Percentiles rank a stretch among this genome's conserved stretches.
Evolutionary conservation across 805 yeast species (phyloP).

Genomic region (Jamesozyma hellenica): DNA sequence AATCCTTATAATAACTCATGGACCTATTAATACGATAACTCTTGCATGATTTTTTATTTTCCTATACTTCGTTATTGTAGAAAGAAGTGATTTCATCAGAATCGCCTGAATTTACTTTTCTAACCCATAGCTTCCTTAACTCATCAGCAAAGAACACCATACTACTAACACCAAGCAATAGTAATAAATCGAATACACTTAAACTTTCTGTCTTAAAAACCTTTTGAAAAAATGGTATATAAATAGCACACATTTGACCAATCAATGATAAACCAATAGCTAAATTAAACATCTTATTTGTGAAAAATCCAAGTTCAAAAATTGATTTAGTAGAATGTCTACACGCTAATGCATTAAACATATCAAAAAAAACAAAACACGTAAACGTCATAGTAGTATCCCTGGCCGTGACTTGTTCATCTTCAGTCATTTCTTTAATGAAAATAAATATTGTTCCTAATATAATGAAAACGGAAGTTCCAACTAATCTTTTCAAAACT

Average conservation of each 20-base stretch:
- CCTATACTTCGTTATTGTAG: neutral
- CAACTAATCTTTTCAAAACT: slow-evolving; percentile 62
- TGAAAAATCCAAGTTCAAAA: slow-evolving; percentile 66
- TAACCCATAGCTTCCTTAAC: slow-evolving; percentile 43
- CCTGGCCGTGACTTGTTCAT: slow-evolving; percentile 73
- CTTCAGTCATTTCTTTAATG: slow-evolving; percentile 71
- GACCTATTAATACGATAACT: neutral
- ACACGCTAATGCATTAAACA: slow-evolving; percentile 93
- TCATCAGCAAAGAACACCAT: slow-evolving; percentile 84
- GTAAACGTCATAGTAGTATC: slow-evolving; percentile 99
- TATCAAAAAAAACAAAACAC: slow-evolving; percentile 88
- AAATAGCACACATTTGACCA: slow-evolving; percentile 90
- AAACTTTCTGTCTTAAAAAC: slow-evolving; percentile 93
- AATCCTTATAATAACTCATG: too few species aligned
- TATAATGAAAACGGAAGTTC: slow-evolving; percentile 63
- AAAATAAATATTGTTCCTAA: slow-evolving; percentile 86
- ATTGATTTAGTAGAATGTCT: slow-evolving; percentile 80
- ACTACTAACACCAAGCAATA: slow-evolving; percentile 56
- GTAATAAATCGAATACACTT: slow-evolving; percentile 54
- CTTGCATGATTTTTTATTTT: too few species aligned
- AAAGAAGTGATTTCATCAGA: neutral
- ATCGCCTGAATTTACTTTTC: slow-evolving; percentile 6
- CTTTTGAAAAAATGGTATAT: slow-evolving; percentile 83
- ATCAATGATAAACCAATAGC: slow-evolving; percentile 82
- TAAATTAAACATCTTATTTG: slow-evolving; percentile 82